Base-by-base conservation (phyloP, 768 basidiomycete genomes). In the Tephrocybe sp. region DNA sequence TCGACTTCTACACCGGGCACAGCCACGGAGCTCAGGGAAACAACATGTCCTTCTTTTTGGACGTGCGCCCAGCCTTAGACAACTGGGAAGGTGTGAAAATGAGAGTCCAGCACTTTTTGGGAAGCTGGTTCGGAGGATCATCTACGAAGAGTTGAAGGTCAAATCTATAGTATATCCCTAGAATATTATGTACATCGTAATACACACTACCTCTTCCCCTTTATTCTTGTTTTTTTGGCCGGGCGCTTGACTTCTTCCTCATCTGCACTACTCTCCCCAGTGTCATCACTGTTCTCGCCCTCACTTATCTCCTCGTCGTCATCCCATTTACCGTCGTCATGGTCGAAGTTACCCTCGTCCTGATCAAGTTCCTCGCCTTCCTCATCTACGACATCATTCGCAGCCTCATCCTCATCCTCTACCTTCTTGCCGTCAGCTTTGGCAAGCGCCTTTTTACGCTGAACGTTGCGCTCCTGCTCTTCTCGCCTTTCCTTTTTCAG, bases 1-100 rank as follows among this genome's bases (percentile, higher is more conserved):
- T 99, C 62, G 97, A 99, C 71, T 99, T 98, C 70, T 99, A 99
- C 73, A 89, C 90, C 3, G 96, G 96, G 15, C 83, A 83, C 28
- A 73, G 67, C 39, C 62, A 72, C 21, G 72, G 68, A 11, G 60
- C 80, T 10, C 61, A 74, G 1, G 67, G 74, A 20, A 76, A 73
- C 51, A 78, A 81, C 50, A 69, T 90, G 12, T 91, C 93, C 0
- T 98, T 99, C 70, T 96, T 86, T 69, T 80, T 99, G 21, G 97
- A 99, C 60, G 93, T 90, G 15, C 80, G 97, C 37, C 97, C 97
- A 1, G 96, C 97, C 7, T 66, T 98, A 42, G 96, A 98, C 64
- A 90, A 76, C 58, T 96, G 90, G 92, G 95, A 96, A 62, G 91
- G 90, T n/a, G 76, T 91, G 10, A 84, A 85, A 63, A 89, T 97